phyloP scores from a whole-genome alignment of 352 stramenopile genomes.

The Pythium apleroticum region DNA sequence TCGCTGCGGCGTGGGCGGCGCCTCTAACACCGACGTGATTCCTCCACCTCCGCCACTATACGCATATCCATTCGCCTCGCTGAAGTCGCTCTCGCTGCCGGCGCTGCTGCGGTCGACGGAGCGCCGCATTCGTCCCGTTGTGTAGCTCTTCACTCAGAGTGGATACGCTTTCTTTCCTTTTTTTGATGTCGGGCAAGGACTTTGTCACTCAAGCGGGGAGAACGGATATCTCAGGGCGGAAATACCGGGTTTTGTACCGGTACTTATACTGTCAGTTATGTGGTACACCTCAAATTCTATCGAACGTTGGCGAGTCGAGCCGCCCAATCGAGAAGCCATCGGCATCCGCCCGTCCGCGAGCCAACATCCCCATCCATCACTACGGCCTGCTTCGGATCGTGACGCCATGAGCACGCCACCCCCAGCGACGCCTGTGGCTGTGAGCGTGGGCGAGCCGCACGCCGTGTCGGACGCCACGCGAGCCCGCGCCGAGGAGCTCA shows the following conservation, averaged over 20 bases:
- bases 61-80: neutral
- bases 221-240: neutral
- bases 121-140: neutral
- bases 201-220: constrained; percentile 15
- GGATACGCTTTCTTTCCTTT: constrained; percentile 18
- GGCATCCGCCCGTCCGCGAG: neutral
- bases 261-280: constrained; percentile 1
- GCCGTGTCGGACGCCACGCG: constrained; percentile 63
- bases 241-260: constrained; percentile 9
- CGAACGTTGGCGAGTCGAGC: constrained; percentile 20
- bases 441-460: constrained; percentile 56
- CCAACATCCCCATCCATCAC: neutral
- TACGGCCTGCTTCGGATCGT: neutral
- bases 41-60: constrained; percentile 9
- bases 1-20: constrained; percentile 24
- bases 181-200: neutral
- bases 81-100: neutral
- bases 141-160: neutral
- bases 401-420: constrained; percentile 11
- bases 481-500: constrained; percentile 71
- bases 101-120: constrained; percentile 7
- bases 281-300: constrained; percentile 28
- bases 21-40: constrained; percentile 19
- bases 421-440: constrained; percentile 35
- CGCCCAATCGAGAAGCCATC: constrained; percentile 4